Conservation (phyloP, 768 basidiomycete species). For the Mycena belliarum region DNA sequence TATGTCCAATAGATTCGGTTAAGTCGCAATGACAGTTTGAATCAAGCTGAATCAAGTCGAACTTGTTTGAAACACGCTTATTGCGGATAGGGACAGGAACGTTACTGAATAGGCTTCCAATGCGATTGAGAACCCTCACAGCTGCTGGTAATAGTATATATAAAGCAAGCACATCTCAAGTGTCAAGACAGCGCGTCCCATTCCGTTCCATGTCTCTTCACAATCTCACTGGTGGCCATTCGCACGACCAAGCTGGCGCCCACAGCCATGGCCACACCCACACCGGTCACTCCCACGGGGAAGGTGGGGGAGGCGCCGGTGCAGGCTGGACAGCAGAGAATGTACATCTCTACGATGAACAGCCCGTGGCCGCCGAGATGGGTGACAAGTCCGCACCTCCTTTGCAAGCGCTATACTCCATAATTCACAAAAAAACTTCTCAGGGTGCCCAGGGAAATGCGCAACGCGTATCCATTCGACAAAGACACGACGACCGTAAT, state of each 20-base stretch:
- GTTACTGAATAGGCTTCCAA: too few relatives aligned
- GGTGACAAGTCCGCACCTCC: background rate
- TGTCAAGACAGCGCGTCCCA: too few relatives aligned
- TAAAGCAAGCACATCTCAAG: too few relatives aligned
- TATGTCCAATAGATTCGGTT: too few relatives aligned
- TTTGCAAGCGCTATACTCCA: background rate
- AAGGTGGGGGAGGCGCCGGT: background rate
- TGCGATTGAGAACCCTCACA: too few relatives aligned
- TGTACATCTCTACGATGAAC: constrained; percentile 13
- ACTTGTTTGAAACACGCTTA: too few relatives aligned
- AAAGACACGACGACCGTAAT: constrained; percentile 57
- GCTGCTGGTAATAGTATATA: too few relatives aligned
- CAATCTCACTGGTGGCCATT: background rate
- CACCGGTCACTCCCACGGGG: constrained; percentile 13
- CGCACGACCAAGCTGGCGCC: background rate
- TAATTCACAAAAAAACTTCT: background rate
- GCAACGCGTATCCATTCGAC: constrained; percentile 48
- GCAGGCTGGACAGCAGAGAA: constrained; percentile 9
- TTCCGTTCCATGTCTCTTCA: too few relatives aligned
- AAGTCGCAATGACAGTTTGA: too few relatives aligned
- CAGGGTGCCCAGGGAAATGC: constrained; percentile 30
- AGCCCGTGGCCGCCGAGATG: background rate
- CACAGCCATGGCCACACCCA: constrained; percentile 4
- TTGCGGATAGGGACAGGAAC: too few relatives aligned
- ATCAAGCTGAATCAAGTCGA: too few relatives aligned